Evolutionary conservation across 176 grass and related monocot genomes (phyloP), one percentile per base, ranked within the genome.

Genomic region (Oropetium thomaeum): DNA sequence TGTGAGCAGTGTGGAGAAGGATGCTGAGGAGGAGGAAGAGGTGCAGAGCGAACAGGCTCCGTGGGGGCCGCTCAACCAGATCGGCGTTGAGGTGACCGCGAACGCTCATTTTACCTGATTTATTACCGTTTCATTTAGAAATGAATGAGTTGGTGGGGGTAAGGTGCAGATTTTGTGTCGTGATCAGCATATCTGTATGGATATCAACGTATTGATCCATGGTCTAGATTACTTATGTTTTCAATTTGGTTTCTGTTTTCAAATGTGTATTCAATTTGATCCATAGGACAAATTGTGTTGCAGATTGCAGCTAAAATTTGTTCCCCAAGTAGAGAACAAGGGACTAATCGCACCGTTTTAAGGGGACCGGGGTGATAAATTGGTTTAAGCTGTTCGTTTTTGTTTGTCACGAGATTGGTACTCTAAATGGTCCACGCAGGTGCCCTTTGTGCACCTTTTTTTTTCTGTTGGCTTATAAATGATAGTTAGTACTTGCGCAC

Each of bases 71-170:
- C 55, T 88, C n/a, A 49, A 64, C 38, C 81, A 88, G 80, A 57
- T 88, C 5, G 80, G 75, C 4, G 45, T 79, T 10, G 63, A 84
- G 86, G 86, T 88, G 75, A 80, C 70, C 44, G 22, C 29, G 45
- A 48, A 14, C 30, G 6, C 32, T 37, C 7, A 1, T 14, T 49
- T 28, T 82, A 31, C 44, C 41, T 83, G 53, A 20, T 30, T 13
- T 74, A 47, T 79, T 74, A 4, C 32, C 7, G 27, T 13, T 78
- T 73, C 7, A n/a, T 13, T 78, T 73, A 61, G 26, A 76, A 76
- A 62, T 51, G 44, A 60, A 29, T 45, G 34, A 23, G 59, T 75
- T 69, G 40, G 59, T 75, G 62, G 40, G 34, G 14, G 35, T 14
- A 2, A 33, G 57, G 42, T 14, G 31, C 5, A 48, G 15, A 44